phyloP scores from a whole-genome alignment of 371 early-diverging fungal species.

The Ordospora colligata region DNA sequence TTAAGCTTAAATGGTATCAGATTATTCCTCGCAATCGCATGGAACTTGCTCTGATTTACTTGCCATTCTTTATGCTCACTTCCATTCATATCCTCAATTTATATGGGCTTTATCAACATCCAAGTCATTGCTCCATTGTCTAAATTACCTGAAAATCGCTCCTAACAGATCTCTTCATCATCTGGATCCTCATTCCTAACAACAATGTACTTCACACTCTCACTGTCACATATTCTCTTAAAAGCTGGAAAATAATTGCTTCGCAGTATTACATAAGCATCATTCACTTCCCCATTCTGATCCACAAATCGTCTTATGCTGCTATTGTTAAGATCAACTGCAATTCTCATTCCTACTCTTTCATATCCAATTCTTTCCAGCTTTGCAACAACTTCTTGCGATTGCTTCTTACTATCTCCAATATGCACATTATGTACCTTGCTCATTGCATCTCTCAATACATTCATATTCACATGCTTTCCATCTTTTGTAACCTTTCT shows the following conservation, averaged over 20 bases:
- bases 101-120: no score
- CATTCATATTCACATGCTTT: constrained; percentile 2
- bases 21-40: constrained; percentile 6
- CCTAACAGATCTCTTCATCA: constrained; percentile 38
- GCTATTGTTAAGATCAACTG: background rate
- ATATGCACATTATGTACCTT: constrained; percentile 25
- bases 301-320: background rate
- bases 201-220: constrained; percentile 12
- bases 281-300: background rate
- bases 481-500: constrained; percentile 32
- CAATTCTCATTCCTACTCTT: constrained; percentile 31
- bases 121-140: background rate
- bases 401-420: constrained; percentile 45
- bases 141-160: background rate
- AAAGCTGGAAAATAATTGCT: constrained; percentile 27
- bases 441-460: constrained; percentile 29
- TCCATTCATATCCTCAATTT: no score
- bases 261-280: background rate
- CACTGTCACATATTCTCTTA: constrained; percentile 1
- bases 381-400: constrained; percentile 47
- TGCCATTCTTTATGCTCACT: background rate
- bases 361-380: constrained; percentile 46
- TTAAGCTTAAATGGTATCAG: constrained; percentile 15
- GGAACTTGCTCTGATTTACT: constrained; percentile 10
- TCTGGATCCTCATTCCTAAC: constrained; percentile 23